phyloP scores from a whole-genome alignment of 2,329 filamentous ascomycete genomes.

The Exophiala phaeomuriformis region DNA sequence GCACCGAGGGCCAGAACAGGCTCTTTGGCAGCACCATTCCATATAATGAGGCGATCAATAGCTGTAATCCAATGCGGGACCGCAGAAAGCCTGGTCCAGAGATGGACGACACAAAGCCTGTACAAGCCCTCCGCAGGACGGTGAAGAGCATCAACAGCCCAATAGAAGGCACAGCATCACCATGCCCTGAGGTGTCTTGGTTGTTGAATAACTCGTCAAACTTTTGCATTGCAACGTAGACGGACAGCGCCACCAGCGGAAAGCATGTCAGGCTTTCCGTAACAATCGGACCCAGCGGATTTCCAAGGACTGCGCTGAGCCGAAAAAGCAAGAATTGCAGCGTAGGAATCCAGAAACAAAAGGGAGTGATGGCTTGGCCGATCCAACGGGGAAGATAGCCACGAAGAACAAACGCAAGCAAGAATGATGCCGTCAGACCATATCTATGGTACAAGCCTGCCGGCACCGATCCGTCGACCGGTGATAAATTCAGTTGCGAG shows the following conservation, averaged over 20 bases:
- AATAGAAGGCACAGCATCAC: slow-evolving; percentile 59
- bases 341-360: slow-evolving; percentile 68
- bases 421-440: slow-evolving; percentile 58
- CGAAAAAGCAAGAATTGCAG: slow-evolving; percentile 65
- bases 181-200: slow-evolving; percentile 51
- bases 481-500: slow-evolving; percentile 65
- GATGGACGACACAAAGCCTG: slow-evolving; percentile 39
- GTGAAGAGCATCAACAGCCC: slow-evolving; percentile 60
- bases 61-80: slow-evolving; percentile 65
- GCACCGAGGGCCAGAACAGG: slow-evolving; percentile 58
- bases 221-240: slow-evolving; percentile 56
- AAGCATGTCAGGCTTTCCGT: slow-evolving; percentile 69
- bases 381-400: slow-evolving; percentile 45
- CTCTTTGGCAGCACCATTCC: slow-evolving; percentile 61
- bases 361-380: slow-evolving; percentile 52
- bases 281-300: slow-evolving; percentile 63
- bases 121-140: slow-evolving; percentile 37
- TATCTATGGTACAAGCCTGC: slow-evolving; percentile 63
- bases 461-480: slow-evolving; percentile 81
- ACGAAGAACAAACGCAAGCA: slow-evolving; percentile 62
- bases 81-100: slow-evolving; percentile 58
- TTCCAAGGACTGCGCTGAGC: slow-evolving; percentile 59
- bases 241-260: slow-evolving; percentile 58
- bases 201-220: slow-evolving; percentile 45
- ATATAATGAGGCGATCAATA: slow-evolving; percentile 59